Evolutionary conservation across 106 monocot genomes (phyloP).

Genomic region (Iris macrosiphon): DNA sequence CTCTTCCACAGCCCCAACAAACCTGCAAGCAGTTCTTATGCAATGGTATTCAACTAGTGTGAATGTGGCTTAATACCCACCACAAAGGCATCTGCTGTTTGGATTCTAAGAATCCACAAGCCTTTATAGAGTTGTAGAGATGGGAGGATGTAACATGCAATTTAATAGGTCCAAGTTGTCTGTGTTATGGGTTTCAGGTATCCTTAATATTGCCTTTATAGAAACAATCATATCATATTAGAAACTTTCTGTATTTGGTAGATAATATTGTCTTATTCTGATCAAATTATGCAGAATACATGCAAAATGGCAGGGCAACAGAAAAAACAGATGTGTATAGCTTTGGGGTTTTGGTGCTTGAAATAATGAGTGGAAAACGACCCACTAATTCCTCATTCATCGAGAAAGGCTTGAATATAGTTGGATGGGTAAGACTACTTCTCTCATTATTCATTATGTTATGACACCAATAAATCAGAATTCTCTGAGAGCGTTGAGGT

Average conservation of each 20-base stretch:
- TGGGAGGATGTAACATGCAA: background rate
- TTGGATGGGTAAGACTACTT: constrained; percentile 76
- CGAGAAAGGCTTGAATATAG: constrained; percentile 95
- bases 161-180: background rate
- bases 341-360: constrained; percentile 92
- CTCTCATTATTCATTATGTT: background rate
- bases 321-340: constrained; percentile 98
- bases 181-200: background rate
- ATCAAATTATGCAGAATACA: constrained; percentile 67
- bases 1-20: too few species aligned
- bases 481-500: too few species aligned
- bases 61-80: too few species aligned
- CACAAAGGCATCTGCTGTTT: too few species aligned
- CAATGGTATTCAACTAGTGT: too few species aligned
- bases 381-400: constrained; percentile 95
- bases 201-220: background rate
- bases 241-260: too few species aligned
- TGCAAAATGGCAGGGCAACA: constrained; percentile 96
- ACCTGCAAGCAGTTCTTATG: too few species aligned
- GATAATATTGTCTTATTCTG: background rate
- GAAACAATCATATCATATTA: background rate
- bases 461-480: too few species aligned
- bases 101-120: too few species aligned
- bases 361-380: constrained; percentile 89
- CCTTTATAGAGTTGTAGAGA: too few species aligned